Evolutionary conservation across 371 early-diverging fungal genomes (phyloP).

Genomic region (Lichtheimia ornata): DNA sequence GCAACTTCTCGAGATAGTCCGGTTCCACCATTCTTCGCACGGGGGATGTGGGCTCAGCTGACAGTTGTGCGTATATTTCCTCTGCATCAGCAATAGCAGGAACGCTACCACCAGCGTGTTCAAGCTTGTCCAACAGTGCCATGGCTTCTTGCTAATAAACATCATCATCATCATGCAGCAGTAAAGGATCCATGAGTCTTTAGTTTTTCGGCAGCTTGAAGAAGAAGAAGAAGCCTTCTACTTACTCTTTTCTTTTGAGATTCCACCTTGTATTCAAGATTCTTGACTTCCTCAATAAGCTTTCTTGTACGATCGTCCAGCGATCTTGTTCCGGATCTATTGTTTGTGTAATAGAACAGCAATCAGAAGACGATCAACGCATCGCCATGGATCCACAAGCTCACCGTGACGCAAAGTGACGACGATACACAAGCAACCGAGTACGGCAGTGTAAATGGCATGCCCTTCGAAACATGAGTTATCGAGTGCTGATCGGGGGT

Average conservation of each 20-base stretch:
- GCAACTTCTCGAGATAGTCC: conserved; percentile 49
- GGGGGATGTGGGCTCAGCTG: conserved; percentile 27
- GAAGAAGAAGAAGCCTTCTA: neutral
- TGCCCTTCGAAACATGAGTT: too few species aligned
- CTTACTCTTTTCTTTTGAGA: conserved; percentile 22
- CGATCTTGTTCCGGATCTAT: neutral
- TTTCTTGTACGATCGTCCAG: conserved; percentile 30
- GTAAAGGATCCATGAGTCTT: neutral
- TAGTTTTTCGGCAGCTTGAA: neutral
- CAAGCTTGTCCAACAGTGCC: conserved; percentile 17
- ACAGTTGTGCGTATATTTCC: conserved; percentile 33
- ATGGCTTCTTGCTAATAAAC: conserved; percentile 5
- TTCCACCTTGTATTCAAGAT: conserved; percentile 32
- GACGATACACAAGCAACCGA: too few species aligned
- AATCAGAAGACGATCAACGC: too few species aligned
- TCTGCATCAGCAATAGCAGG: conserved; percentile 19
- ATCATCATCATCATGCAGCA: neutral
- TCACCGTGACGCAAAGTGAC: too few species aligned
- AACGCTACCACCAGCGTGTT: conserved; percentile 6
- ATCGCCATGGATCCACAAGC: too few species aligned
- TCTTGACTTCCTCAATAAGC: conserved; percentile 32
- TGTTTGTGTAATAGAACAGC: too few species aligned
- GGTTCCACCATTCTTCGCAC: conserved; percentile 41
- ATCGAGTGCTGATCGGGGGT: too few species aligned
- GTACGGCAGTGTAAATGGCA: too few species aligned